Evolutionary conservation across 352 stramenopile species (phyloP).

Genomic region (Globisporangium paddicum): DNA sequence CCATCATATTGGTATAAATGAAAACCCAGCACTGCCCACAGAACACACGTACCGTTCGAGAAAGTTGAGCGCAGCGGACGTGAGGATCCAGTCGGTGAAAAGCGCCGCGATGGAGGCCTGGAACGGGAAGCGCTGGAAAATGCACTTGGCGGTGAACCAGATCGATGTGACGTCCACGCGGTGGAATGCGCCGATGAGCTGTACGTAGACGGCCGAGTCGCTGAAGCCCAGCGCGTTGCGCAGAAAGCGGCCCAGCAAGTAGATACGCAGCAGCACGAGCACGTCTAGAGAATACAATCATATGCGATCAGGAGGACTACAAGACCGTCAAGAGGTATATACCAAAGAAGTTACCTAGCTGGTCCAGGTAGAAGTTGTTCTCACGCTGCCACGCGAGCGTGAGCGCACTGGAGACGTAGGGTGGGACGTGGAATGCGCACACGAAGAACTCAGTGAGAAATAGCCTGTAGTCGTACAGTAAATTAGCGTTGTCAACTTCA

Average conservation of each 20-base stretch:
- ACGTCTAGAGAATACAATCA: slow-evolving; percentile 35
- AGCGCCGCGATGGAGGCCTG: slow-evolving; percentile 31
- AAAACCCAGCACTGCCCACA: background rate
- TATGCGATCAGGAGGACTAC: too few relatives aligned
- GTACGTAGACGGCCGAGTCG: slow-evolving; percentile 27
- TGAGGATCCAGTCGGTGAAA: slow-evolving; percentile 48
- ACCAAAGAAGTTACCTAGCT: slow-evolving; percentile 28
- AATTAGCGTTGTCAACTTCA: background rate
- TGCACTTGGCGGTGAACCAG: slow-evolving; percentile 60
- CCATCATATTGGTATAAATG: too few relatives aligned
- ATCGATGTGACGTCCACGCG: slow-evolving; percentile 50
- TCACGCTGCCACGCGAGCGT: slow-evolving; percentile 24
- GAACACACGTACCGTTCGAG: slow-evolving; percentile 34
- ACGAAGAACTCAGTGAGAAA: slow-evolving; percentile 40
- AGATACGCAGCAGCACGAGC: slow-evolving; percentile 44
- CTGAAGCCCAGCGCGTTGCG: slow-evolving; percentile 44
- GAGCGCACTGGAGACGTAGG: slow-evolving; percentile 21
- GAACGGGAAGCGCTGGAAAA: slow-evolving; percentile 46
- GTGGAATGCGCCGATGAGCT: slow-evolving; percentile 45
- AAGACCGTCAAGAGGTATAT: background rate
- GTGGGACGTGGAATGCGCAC: slow-evolving; percentile 38
- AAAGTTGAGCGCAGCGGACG: slow-evolving; percentile 50
- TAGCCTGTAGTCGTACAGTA: slow-evolving; percentile 11
- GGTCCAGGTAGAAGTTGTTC: slow-evolving; percentile 34
- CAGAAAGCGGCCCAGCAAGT: slow-evolving; percentile 47